Evolutionary conservation across 129 eudicot species (phyloP).

Genomic region (Lonicera japonica): DNA sequence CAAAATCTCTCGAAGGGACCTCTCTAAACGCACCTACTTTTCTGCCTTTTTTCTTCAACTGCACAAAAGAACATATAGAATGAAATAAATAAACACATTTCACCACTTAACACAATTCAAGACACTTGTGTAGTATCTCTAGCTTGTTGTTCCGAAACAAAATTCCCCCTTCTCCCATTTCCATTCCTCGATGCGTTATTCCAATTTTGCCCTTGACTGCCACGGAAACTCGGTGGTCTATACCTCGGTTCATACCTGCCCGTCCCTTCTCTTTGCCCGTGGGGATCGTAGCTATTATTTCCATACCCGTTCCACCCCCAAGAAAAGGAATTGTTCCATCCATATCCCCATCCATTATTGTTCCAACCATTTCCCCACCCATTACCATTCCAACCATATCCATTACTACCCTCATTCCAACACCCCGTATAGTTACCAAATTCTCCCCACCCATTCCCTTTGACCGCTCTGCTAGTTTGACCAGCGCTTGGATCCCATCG

Average conservation of each 20-base stretch:
- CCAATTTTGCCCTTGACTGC: slow-evolving; percentile 7
- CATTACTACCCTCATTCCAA: slow-evolving; percentile 13
- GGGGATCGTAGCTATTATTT: background rate
- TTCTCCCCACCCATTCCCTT: slow-evolving; percentile 27
- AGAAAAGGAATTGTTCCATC: background rate
- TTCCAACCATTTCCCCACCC: slow-evolving; percentile 6
- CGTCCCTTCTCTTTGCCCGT: slow-evolving; percentile 16
- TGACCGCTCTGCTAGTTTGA: slow-evolving; percentile 6
- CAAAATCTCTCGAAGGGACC: too few species aligned
- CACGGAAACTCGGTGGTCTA: slow-evolving; percentile 11
- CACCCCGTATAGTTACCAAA: slow-evolving; percentile 22
- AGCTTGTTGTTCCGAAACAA: background rate
- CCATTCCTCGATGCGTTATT: too few species aligned
- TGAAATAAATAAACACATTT: too few species aligned
- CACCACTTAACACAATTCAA: too few species aligned
- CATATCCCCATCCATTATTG: background rate
- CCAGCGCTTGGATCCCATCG: slow-evolving; percentile 13
- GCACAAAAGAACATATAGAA: too few species aligned
- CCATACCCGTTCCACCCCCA: background rate
- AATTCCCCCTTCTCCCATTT: slow-evolving; percentile 12
- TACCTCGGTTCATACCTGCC: slow-evolving; percentile 18
- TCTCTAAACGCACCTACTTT: too few species aligned
- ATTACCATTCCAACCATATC: slow-evolving; percentile 24
- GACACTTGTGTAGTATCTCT: background rate
- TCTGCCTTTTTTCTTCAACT: too few species aligned